Evolutionary conservation across 1,284 basidiomycete genomes (phyloP), one percentile per base, ranked within the genome.

Genomic region (Cutaneotrichosporon curvatum): DNA sequence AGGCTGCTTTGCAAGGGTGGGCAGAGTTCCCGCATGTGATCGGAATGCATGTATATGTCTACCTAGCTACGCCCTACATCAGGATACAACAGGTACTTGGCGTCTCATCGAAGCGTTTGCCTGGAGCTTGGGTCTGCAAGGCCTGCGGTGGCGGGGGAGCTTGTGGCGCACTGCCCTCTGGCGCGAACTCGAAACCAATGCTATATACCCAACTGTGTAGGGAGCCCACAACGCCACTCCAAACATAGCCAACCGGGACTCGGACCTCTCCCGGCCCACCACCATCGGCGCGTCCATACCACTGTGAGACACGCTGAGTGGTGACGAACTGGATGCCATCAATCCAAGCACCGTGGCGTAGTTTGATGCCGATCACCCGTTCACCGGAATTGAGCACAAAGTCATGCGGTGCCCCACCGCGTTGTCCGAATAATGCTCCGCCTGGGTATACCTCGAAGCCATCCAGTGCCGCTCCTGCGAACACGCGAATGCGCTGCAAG

Each of bases 261-360:
- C 42, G 38, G 11, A 35, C 25, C 33, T 49, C 42, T 5, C 43
- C 43, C 2, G 43, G 47, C 8, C 47, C 47, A 20, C 47, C 47
- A 19, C 47, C 47, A 16, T 35, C 21, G 3, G 31, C 28, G n/a
- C 33, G 30, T 9, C 47, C 47, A 40, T 40, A 49, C 47, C 37
- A 40, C 14, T 32, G 47, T 10, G 37, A 40, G 19, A 28, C 19
- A 4, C 47, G 42, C 34, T 45, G 47, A 2, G 37, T 45, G n/a
- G 47, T 49, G 15, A 49, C 47, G n/a, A 49, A 40, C 43, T 49
- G 47, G 34, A 49, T 40, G 14, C 37, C 47, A 34, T 49, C 47
- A 16, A 49, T 36, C 47, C 47, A 49, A 23, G 47, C 47, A 7
- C 47, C 47, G 28, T 41, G 34, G 15, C 47, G 47, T 33, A 49